Evolutionary conservation across 805 yeast species (phyloP).

Genomic region (Myxozyma lipomycoides): DNA sequence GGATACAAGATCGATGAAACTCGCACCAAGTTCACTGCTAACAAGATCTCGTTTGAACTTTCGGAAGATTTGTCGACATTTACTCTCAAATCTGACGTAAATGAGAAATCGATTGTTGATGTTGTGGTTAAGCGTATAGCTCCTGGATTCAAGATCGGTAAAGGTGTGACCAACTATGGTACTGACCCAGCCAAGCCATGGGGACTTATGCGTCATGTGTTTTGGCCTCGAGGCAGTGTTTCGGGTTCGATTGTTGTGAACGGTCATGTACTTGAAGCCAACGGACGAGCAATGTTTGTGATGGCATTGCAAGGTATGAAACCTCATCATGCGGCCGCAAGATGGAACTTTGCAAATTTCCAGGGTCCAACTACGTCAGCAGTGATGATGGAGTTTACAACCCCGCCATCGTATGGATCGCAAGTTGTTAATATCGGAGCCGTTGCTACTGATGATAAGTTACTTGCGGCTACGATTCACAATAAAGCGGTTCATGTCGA

Average conservation of each 20-base stretch:
- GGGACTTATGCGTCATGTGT: conserved; percentile 95
- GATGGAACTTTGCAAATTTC: conserved; percentile 92
- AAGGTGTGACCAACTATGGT: conserved; percentile 82
- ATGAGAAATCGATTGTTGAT: conserved; percentile 66
- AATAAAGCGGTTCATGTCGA: conserved; percentile 61
- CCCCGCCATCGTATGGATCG: conserved; percentile 84
- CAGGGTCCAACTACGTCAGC: conserved; percentile 72
- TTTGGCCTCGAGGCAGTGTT: conserved; percentile 88
- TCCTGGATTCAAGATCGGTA: conserved; percentile 86
- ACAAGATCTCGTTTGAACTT: conserved; percentile 60
- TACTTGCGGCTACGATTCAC: conserved; percentile 61
- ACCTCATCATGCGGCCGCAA: conserved; percentile 97
- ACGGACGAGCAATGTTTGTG: conserved; percentile 68
- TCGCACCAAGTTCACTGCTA: conserved; percentile 67
- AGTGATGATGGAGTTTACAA: conserved; percentile 89
- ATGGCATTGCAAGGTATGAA: conserved; percentile 99
- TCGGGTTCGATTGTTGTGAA: conserved; percentile 58
- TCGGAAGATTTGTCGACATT: conserved; percentile 51
- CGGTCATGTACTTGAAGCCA: conserved; percentile 38
- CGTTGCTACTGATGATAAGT: conserved; percentile 58
- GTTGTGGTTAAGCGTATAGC: conserved; percentile 56
- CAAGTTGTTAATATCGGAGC: conserved; percentile 79
- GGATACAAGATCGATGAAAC: conserved; percentile 61
- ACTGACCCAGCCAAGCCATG: conserved; percentile 80
- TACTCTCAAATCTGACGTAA: conserved; percentile 57